These are phyloP conservation scores for Hypomontagnella monticulosa DNA, from an alignment of 495 filamentous ascomycete genomes.

Conservation along the genomic window DNA sequence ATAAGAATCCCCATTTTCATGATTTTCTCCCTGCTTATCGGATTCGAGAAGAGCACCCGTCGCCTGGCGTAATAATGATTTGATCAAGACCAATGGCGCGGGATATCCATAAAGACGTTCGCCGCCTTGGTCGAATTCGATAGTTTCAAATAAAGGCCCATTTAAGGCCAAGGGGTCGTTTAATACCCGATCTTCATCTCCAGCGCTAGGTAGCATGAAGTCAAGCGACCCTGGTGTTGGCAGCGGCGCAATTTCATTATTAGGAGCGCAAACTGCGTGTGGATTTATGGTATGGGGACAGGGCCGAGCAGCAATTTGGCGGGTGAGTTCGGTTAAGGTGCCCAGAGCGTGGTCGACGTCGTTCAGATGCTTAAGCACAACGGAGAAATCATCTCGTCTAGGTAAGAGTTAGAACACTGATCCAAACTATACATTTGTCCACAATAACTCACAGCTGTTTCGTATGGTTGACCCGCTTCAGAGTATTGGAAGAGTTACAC, in stretches of 20 bases:
- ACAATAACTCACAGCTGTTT: slow-evolving; percentile 29
- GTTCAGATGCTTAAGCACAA: slow-evolving; percentile 26
- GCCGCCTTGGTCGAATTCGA: slow-evolving; percentile 18
- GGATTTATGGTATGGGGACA: slow-evolving; percentile 4
- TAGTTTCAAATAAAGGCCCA: slow-evolving; percentile 11
- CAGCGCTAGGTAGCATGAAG: slow-evolving; percentile 5
- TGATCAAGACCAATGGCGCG: slow-evolving; percentile 25
- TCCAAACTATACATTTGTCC: not conserved
- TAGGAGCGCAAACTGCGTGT: not conserved
- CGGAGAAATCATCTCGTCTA: slow-evolving; percentile 35
- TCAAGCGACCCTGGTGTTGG: not conserved
- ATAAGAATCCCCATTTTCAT: not conserved
- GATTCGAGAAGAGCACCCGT: not conserved
- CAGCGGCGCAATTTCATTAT: not conserved
- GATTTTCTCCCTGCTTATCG: not conserved
- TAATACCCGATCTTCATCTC: not conserved
- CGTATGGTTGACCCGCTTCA: slow-evolving; percentile 30
- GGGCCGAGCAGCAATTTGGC: slow-evolving; percentile 22
- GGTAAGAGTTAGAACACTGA: not conserved
- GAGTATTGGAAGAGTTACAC: slow-evolving; percentile 18
- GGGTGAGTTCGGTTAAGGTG: slow-evolving; percentile 23
- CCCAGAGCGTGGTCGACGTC: slow-evolving; percentile 24
- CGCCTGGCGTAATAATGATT: slow-evolving; percentile 15
- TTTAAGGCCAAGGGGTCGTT: not conserved
- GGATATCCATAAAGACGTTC: slow-evolving; percentile 32